A percentile compares a stretch with the other conserved stretches of the same genome.
phyloP scores from a whole-genome alignment of 768 basidiomycete species.

The Lactarius psammicola region DNA sequence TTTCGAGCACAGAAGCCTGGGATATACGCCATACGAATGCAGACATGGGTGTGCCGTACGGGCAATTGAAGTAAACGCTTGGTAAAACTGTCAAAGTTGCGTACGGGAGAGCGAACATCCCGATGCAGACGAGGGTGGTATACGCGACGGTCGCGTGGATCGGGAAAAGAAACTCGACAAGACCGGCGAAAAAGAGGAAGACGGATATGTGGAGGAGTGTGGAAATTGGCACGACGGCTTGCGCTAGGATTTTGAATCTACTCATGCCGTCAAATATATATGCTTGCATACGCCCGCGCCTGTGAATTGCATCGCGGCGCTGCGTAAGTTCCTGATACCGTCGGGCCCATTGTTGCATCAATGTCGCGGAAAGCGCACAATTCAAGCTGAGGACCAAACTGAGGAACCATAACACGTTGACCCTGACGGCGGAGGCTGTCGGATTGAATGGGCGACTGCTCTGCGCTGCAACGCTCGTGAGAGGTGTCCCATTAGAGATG shows the following conservation, averaged over 20 bases:
- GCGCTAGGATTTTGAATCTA: not conserved
- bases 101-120: not conserved
- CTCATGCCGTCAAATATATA: not conserved
- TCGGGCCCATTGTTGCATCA: slow-evolving; percentile 21
- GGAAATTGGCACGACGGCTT: not conserved
- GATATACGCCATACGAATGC: not conserved
- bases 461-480: not conserved
- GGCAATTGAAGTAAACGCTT: not conserved
- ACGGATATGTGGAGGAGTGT: not conserved
- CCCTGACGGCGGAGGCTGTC: slow-evolving; percentile 4
- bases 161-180: not conserved
- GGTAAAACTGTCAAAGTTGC: not conserved
- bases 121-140: not conserved
- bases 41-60: slow-evolving; percentile 9
- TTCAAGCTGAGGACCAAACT: slow-evolving; percentile 7
- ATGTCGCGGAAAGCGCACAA: slow-evolving; percentile 5
- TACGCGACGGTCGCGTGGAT: not conserved
- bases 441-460: not conserved
- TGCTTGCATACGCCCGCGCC: not conserved
- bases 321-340: not conserved
- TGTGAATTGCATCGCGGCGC: not conserved
- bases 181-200: slow-evolving; percentile 13
- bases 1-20: not conserved
- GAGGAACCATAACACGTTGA: slow-evolving; percentile 18
- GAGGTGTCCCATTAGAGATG: not conserved